Evolutionary conservation across 2,329 filamentous ascomycete genomes (phyloP).

Genomic region (Talaromyces rugulosus): DNA sequence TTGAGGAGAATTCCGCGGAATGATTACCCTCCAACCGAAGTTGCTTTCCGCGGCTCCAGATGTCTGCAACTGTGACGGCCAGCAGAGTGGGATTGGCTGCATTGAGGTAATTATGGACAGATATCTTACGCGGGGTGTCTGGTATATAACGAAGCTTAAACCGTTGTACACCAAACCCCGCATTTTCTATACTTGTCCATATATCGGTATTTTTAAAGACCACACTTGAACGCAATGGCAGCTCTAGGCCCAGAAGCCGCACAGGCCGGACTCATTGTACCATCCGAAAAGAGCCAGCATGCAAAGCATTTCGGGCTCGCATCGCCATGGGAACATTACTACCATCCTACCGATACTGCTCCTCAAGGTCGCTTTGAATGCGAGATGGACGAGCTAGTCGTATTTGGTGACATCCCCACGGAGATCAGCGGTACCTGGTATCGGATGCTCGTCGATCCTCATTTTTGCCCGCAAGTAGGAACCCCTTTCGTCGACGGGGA

Average conservation of each 20-base stretch:
- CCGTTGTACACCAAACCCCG: too few relatives aligned
- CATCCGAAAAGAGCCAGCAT: neutral
- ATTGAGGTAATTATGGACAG: too few relatives aligned
- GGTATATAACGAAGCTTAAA: too few relatives aligned
- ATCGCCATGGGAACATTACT: neutral
- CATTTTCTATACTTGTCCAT: too few relatives aligned
- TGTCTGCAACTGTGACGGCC: too few relatives aligned
- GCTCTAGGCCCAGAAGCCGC: neutral
- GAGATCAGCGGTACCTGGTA: constrained; percentile 45
- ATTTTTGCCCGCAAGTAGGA: constrained; percentile 45
- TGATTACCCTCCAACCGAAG: too few relatives aligned
- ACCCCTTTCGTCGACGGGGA: constrained; percentile 46
- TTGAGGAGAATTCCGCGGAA: too few relatives aligned
- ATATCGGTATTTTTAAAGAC: too few relatives aligned
- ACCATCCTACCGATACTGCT: neutral
- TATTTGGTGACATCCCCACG: constrained; percentile 32
- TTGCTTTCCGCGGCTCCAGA: too few relatives aligned
- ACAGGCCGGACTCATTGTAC: neutral
- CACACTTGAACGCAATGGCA: neutral
- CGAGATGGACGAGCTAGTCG: constrained; percentile 25
- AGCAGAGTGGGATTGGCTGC: too few relatives aligned
- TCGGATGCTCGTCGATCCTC: constrained; percentile 43
- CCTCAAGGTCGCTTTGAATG: neutral
- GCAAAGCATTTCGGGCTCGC: neutral
- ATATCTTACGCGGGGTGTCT: too few relatives aligned